Evolutionary conservation across 164 flowering plant species (phyloP).

Genomic region (Nymphaea colorata): DNA sequence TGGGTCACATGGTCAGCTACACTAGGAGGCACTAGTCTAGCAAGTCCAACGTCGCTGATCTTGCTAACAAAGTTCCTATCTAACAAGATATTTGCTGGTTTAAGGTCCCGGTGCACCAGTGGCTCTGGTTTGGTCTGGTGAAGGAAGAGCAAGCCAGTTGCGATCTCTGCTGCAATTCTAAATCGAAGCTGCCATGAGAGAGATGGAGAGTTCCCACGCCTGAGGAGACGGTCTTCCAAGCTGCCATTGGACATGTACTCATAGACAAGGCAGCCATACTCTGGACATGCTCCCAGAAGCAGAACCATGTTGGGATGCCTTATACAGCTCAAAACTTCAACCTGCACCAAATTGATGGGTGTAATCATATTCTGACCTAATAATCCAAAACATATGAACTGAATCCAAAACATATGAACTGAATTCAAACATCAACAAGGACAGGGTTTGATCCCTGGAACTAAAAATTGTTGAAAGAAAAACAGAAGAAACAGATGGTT

Average conservation of each 20-base stretch:
- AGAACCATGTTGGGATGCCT: slow-evolving; percentile 82
- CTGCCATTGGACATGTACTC: slow-evolving; percentile 74
- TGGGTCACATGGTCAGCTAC: slow-evolving; percentile 49
- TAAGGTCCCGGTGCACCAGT: slow-evolving; percentile 61
- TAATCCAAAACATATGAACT: neutral
- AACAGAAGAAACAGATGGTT: too few species aligned
- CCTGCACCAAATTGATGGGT: slow-evolving; percentile 20
- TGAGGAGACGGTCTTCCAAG: slow-evolving; percentile 56
- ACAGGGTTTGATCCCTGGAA: neutral
- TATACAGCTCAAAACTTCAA: slow-evolving; percentile 62
- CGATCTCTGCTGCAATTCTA: slow-evolving; percentile 61
- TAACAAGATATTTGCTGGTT: slow-evolving; percentile 57
- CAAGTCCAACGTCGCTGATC: slow-evolving; percentile 64
- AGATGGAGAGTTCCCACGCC: slow-evolving; percentile 33
- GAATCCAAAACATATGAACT: neutral
- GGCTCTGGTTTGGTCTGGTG: slow-evolving; percentile 75
- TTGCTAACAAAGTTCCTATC: slow-evolving; percentile 63
- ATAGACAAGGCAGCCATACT: slow-evolving; percentile 61
- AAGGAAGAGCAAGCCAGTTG: slow-evolving; percentile 57
- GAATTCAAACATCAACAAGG: neutral
- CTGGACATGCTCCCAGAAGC: slow-evolving; percentile 77
- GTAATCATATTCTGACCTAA: neutral
- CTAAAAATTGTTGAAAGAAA: too few species aligned
- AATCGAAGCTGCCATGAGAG: slow-evolving; percentile 57
- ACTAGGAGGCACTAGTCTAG: slow-evolving; percentile 57